A percentile compares a stretch with the other conserved stretches of the same genome.
Conservation (phyloP, 805 yeast genomes). For the Helenozyma rhizophorensis region DNA sequence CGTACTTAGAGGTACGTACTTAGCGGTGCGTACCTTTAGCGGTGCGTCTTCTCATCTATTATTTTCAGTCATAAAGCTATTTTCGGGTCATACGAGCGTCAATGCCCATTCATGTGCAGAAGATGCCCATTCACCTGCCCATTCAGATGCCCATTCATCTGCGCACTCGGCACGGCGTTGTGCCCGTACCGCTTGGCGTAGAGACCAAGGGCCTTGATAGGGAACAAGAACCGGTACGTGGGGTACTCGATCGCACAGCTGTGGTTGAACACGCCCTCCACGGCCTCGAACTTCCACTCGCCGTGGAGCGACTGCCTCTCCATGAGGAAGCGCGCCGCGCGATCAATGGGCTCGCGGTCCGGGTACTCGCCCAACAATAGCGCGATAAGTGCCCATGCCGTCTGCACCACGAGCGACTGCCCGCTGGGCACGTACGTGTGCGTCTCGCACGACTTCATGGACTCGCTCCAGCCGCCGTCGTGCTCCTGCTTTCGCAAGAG, state of each 20-base stretch:
- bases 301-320: slow-evolving; percentile 68
- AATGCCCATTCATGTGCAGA: too few species aligned
- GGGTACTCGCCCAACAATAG: slow-evolving; percentile 81
- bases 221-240: slow-evolving; percentile 81
- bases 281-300: slow-evolving; percentile 78
- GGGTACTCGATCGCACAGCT: slow-evolving; percentile 91
- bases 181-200: slow-evolving; percentile 35
- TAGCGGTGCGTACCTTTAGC: too few species aligned
- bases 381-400: slow-evolving; percentile 89
- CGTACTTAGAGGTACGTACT: too few species aligned
- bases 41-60: too few species aligned
- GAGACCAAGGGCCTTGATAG: slow-evolving; percentile 90
- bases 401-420: slow-evolving; percentile 74
- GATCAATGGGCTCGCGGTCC: slow-evolving; percentile 51
- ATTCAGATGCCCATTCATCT: too few species aligned
- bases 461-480: slow-evolving; percentile 99
- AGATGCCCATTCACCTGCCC: too few species aligned
- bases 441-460: slow-evolving; percentile 85
- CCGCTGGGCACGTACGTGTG: slow-evolving; percentile 65
- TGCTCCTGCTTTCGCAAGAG: slow-evolving; percentile 64
- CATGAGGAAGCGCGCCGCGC: slow-evolving; percentile 63
- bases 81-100: too few species aligned
- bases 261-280: slow-evolving; percentile 96
- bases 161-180: slow-evolving; percentile 7
- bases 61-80: too few species aligned